These are phyloP conservation scores for Haematococcus lacustris DNA, from an alignment of 139 green algal species.

Conservation along the genomic window DNA sequence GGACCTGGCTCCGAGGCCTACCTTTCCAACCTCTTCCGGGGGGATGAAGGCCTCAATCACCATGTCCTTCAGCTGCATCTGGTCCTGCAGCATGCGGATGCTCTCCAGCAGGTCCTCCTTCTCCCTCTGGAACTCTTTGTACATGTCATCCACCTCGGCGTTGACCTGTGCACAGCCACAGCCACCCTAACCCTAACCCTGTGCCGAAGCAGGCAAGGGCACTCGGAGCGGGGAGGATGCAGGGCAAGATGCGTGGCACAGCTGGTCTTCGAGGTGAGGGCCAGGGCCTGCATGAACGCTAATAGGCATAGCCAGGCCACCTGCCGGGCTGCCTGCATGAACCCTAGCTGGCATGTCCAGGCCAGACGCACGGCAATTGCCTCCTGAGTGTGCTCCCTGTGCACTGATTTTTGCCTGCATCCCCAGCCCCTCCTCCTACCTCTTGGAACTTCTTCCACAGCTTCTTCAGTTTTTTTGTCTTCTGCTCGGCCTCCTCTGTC, in stretches of 20 bases:
- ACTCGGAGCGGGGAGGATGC: no score
- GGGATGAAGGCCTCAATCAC: conserved; percentile 78
- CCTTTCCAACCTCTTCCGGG: conserved; percentile 60
- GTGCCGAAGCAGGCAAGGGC: no score
- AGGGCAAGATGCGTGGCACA: no score
- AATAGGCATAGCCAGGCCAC: no score
- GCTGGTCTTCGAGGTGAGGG: no score
- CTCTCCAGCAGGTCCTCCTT: conserved; percentile 65
- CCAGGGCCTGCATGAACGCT: no score
- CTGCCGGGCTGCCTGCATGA: no score
- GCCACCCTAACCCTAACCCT: no score
- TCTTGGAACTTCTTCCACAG: conserved; percentile 51
- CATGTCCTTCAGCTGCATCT: conserved; percentile 72
- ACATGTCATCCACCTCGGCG: conserved; percentile 54
- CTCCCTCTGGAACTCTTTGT: conserved; percentile 59
- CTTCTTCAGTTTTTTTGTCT: conserved; percentile 68
- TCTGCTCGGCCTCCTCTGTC: conserved; percentile 63
- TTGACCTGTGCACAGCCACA: conserved; percentile 22
- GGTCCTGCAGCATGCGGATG: conserved; percentile 62
- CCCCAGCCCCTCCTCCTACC: not conserved
- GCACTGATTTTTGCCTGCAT: not conserved
- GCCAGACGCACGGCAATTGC: no score
- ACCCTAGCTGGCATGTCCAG: no score
- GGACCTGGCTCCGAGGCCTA: no score
- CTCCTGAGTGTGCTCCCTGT: not conserved